Evolutionary conservation across 202 grass and related monocot species (phyloP), one percentile per base, ranked within the genome.

Genomic region (Hordeum pubiflorum): DNA sequence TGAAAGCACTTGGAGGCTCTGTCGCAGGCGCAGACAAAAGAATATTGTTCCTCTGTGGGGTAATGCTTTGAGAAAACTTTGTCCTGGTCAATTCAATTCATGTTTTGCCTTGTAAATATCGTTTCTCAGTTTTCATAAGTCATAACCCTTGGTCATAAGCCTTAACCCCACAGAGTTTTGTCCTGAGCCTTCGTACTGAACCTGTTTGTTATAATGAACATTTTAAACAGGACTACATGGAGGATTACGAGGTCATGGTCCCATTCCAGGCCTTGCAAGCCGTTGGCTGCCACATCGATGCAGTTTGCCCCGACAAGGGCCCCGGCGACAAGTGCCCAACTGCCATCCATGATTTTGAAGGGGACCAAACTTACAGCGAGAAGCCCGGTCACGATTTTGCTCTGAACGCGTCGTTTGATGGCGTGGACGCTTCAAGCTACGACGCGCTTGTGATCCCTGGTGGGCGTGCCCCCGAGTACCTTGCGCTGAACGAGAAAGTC

Each of bases 171-270:
- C n/a, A n/a, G n/a, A n/a, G n/a, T n/a, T n/a, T n/a, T n/a, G n/a
- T n/a, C n/a, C n/a, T n/a, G n/a, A n/a, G n/a, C n/a, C n/a, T n/a
- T n/a, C n/a, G 8, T 60, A 15, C 32, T 80, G 44, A 81, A 36
- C 32, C 6, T 54, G 55, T 81, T 76, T 83, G 11, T 9, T 74
- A 33, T 20, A 26, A 36, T 26, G 23, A 32, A 33, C 22, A 52
- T 58, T 7, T 11, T 71, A 71, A 46, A 77, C 63, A 98, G 95
- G 95, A 98, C 15, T 98, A 88, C 82, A 98, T 98, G 95, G 95
- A 98, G 65, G 90, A 94, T 87, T 98, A 93, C 36, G 95, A 98
- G 82, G 86, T 98, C 26, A 98, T 94, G 95, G 95, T 98, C 58
- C 95, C 95, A 6, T 94, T 91, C 77, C 95, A 98, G 79, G 77